These are phyloP conservation scores for Bidens hawaiensis DNA, from an alignment of 140 eudicot species.

Conservation along the genomic window DNA sequence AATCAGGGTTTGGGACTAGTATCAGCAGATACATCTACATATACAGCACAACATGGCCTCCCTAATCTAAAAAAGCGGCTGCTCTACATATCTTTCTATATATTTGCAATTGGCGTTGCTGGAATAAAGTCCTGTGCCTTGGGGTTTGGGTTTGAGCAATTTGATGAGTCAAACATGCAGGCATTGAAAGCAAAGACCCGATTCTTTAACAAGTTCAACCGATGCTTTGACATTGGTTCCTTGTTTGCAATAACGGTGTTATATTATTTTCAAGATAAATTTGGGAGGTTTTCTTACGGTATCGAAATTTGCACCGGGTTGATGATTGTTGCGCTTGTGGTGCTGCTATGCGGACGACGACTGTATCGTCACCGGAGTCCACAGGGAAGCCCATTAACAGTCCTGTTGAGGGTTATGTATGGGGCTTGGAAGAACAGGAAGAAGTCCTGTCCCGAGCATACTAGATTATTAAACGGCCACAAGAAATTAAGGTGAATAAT, in stretches of 20 bases:
- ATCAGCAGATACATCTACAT: slow-evolving; percentile 24
- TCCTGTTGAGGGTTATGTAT: slow-evolving; percentile 59
- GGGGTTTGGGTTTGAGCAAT: slow-evolving; percentile 85
- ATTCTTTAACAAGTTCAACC: slow-evolving; percentile 37
- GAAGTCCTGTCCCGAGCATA: slow-evolving; percentile 43
- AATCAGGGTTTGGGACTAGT: slow-evolving; percentile 63
- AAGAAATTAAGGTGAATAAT: slow-evolving; percentile 43
- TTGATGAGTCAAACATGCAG: slow-evolving; percentile 38
- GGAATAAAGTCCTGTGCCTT: slow-evolving; percentile 84
- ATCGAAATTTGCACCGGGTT: slow-evolving; percentile 71
- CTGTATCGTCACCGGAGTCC: slow-evolving; percentile 62
- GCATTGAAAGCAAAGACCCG: slow-evolving; percentile 39
- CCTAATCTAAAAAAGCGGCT: slow-evolving; percentile 41
- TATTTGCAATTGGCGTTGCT: slow-evolving; percentile 74
- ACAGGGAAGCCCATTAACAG: slow-evolving; percentile 79
- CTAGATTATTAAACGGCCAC: slow-evolving; percentile 51
- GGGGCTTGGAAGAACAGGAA: slow-evolving; percentile 63
- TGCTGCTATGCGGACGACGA: slow-evolving; percentile 48
- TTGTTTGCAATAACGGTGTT: slow-evolving; percentile 77
- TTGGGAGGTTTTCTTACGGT: too few relatives aligned
- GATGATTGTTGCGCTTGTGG: slow-evolving; percentile 52
- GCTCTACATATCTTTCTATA: slow-evolving; percentile 67
- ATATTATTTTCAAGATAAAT: too few relatives aligned
- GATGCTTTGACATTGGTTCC: slow-evolving; percentile 59
- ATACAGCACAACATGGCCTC: slow-evolving; percentile 18